Conservation (phyloP, 1,284 basidiomycete genomes). For the Gomphus bonarii region DNA sequence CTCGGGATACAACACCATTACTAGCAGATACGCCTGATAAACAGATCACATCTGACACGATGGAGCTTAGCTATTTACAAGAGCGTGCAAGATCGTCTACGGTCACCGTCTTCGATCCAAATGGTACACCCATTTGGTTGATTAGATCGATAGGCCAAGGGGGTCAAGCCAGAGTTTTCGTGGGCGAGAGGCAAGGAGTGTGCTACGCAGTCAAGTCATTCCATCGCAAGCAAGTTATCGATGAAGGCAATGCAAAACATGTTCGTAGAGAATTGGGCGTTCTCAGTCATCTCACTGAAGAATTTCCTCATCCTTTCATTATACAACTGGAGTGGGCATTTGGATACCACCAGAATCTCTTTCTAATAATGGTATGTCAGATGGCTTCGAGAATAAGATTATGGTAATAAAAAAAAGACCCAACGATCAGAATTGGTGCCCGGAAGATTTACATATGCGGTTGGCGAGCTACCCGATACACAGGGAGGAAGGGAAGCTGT, state of each 20-base stretch:
- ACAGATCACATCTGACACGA: background rate
- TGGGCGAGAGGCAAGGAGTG: background rate
- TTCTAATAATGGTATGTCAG: background rate
- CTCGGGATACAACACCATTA: background rate
- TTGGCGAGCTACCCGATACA: background rate
- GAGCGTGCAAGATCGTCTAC: background rate
- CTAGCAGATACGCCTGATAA: background rate
- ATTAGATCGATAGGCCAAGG: background rate
- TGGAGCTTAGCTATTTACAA: background rate
- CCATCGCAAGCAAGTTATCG: background rate
- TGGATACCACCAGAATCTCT: background rate
- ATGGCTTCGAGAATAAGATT: background rate
- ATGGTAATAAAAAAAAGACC: background rate
- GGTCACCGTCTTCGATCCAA: background rate
- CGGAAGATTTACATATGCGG: background rate
- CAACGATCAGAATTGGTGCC: background rate
- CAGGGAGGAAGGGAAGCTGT: background rate
- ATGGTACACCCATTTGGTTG: background rate
- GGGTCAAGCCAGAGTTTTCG: background rate
- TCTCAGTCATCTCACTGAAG: background rate
- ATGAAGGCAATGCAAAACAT: constrained; percentile 1
- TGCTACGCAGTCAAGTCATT: constrained; percentile 1
- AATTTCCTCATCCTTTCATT: background rate
- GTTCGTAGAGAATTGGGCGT: background rate
- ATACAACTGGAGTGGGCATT: background rate